Percentiles rank a stretch among this genome's conserved stretches.
phyloP scores from a whole-genome alignment of 805 yeast genomes.

The Metschnikowia continentalis region DNA sequence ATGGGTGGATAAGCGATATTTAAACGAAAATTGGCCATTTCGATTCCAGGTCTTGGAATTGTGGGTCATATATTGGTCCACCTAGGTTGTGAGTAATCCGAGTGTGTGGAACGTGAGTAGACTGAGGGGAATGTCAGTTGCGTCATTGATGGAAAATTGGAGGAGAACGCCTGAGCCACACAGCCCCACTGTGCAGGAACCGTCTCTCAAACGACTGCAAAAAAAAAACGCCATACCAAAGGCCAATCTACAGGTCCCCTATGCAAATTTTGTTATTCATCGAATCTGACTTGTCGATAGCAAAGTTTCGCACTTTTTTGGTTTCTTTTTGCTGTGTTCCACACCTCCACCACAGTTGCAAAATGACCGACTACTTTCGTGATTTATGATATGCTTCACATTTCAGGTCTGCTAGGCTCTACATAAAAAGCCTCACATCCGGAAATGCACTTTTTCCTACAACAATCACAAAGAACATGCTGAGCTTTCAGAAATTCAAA shows the following conservation, averaged over 20 bases:
- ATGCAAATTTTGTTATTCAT: not conserved
- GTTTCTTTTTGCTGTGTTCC: not conserved
- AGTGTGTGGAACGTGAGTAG: not conserved
- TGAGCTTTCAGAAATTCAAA: conserved; percentile 7
- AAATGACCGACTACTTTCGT: not conserved
- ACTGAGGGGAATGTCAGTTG: not conserved
- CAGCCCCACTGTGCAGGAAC: not conserved
- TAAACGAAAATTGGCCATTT: not conserved
- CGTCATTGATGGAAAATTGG: not conserved
- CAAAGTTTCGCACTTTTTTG: too few species aligned
- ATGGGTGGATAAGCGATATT: not conserved
- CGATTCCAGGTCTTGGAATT: not conserved
- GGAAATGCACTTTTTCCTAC: not conserved
- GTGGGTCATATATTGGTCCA: not conserved
- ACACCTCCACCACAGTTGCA: conserved; percentile 5
- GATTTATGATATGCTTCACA: not conserved
- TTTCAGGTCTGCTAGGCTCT: not conserved
- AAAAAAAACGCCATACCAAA: not conserved
- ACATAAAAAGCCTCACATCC: not conserved
- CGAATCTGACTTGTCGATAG: not conserved
- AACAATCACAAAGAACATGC: not conserved
- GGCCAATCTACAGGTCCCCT: not conserved
- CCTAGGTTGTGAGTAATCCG: not conserved
- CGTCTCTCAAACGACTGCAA: not conserved
- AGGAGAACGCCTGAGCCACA: not conserved